phyloP scores from a whole-genome alignment of 2,329 filamentous ascomycete genomes.

The Paradendryphiella salina region DNA sequence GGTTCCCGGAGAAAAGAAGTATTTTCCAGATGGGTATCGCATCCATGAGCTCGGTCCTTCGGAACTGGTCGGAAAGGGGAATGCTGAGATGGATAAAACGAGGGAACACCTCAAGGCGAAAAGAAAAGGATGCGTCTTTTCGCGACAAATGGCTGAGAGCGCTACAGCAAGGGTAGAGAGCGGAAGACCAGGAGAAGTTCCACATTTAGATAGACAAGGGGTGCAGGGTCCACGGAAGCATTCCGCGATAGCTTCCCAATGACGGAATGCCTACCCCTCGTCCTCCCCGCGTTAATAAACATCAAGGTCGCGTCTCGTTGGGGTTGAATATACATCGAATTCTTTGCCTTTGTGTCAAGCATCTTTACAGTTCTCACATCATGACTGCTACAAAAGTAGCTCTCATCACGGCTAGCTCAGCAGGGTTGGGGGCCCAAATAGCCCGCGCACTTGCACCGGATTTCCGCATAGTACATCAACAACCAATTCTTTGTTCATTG shows the following conservation, averaged over 20 bases:
- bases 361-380: neutral
- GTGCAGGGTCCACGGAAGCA: neutral
- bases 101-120: neutral
- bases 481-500: neutral
- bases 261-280: conserved; percentile 7
- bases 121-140: neutral
- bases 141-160: neutral
- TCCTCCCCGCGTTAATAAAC: conserved; percentile 1
- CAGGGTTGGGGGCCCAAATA: conserved; percentile 54
- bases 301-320: neutral
- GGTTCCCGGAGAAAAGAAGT: conserved; percentile 62
- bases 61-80: conserved; percentile 55
- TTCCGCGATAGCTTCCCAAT: conserved; percentile 3
- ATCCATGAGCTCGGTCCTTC: conserved; percentile 66
- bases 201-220: neutral
- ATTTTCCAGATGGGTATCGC: conserved; percentile 57
- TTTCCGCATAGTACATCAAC: conserved; percentile 48
- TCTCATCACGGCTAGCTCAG: conserved; percentile 55
- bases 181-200: neutral
- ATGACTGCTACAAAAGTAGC: conserved; percentile 51
- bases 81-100: neutral
- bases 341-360: neutral
- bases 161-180: too few species aligned
- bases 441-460: conserved; percentile 53
- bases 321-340: neutral